phyloP scores from a whole-genome alignment of 129 eudicot genomes.

The Heracleum sosnowskyi region DNA sequence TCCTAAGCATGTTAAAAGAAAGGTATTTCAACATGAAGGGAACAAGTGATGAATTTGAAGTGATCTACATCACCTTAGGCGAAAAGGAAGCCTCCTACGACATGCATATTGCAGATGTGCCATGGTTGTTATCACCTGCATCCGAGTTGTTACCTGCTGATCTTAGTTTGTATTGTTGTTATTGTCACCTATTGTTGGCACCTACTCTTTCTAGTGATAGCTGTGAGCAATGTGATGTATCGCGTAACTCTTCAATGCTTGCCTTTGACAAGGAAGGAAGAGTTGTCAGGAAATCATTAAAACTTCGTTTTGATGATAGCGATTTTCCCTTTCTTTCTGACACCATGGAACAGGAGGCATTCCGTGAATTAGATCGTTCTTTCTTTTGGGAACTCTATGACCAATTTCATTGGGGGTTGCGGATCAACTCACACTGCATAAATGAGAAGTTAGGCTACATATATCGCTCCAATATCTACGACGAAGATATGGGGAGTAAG shows the following conservation, averaged over 20 bases:
- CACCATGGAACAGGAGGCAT: not conserved
- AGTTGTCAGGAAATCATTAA: not conserved
- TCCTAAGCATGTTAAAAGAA: not conserved
- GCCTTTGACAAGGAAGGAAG: not conserved
- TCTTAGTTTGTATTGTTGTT: too few species aligned
- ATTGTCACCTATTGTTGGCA: not conserved
- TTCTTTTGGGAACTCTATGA: not conserved
- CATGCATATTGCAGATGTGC: not conserved
- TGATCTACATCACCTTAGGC: not conserved
- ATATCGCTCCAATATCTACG: too few species aligned
- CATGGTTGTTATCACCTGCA: not conserved
- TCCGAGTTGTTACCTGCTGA: not conserved
- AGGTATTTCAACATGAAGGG: not conserved
- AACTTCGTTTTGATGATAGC: not conserved
- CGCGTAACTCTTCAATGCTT: not conserved
- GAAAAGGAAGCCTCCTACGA: not conserved
- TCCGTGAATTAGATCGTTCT: not conserved
- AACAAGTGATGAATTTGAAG: not conserved
- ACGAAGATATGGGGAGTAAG: too few species aligned
- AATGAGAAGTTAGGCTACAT: not conserved
- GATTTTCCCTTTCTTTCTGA: not conserved
- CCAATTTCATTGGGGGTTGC: not conserved
- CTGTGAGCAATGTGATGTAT: not conserved
- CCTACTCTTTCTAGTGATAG: not conserved
- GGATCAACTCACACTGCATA: not conserved